Base-by-base conservation (phyloP, 179 eudicot species). In the Camellia oleifera region DNA sequence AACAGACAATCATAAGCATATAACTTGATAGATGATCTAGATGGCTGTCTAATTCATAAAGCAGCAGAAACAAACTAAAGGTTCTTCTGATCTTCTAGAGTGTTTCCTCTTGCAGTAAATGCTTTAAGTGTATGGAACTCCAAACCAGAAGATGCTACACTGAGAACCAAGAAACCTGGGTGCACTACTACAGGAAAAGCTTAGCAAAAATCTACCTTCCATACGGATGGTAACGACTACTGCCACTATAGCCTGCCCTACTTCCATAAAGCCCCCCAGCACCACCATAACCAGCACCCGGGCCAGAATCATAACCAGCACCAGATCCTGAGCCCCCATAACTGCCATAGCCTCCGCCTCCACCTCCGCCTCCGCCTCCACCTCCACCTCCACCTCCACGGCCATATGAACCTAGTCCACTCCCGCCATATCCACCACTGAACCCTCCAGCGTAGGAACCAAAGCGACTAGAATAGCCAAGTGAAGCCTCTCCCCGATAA, bases 171-270 rank as follows among this genome's bases (percentile, higher is more conserved):
- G 78, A 81, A 72, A 64, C 82, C 73, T 78, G 83, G 71, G 73
- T 66, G 79, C 78, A 69, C 71, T 45, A 62, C 86, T 83, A 80
- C 18, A 75, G 54, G 86, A 68, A 72, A 81, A 76, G 69, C 85
- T 79, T 81, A 81, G 69, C 45, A 48, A 77, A 52, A 44, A 67
- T 86, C 97, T 93, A 93, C 80, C 94, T 90, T 58, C 86, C 80
- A 77, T 92, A 93, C 56, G 97, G 97, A 88, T 93, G 97, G 84
- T 89, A 93, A 48, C 97, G 98, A 86, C 94, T 87, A 87, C 83
- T 80, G 75, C 92, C 92, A 90, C 94, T 90, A 91, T 88, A 91
- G 68, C 96, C 96, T 87, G 86, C 89, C 89, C 93, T 91, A 91
- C 86, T 74, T 75, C 97, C 94, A 80, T 91, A 91, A 79, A 91